Percentiles rank a stretch among this genome's conserved stretches.
These are phyloP conservation scores for Phialophora verrucosa DNA, from an alignment of 2,329 filamentous ascomycete species.

Conservation along the genomic window DNA sequence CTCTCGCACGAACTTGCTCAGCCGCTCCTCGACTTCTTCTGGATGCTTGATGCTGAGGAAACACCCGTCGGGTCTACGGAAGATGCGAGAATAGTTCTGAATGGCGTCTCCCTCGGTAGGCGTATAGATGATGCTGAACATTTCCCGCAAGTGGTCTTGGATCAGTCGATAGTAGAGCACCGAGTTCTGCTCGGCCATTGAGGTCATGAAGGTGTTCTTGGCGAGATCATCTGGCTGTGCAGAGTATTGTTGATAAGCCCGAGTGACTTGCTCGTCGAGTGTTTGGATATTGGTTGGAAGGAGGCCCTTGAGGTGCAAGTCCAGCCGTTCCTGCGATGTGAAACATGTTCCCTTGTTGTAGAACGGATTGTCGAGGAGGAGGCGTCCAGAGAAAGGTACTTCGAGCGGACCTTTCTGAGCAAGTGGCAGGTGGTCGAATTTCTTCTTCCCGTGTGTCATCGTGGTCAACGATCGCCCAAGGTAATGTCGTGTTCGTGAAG, in stretches of 20 bases:
- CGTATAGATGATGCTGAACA: conserved; percentile 90
- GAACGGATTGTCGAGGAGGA: conserved; percentile 67
- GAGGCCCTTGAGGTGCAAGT: conserved; percentile 74
- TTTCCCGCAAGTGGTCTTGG: conserved; percentile 78
- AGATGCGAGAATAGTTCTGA: conserved; percentile 78
- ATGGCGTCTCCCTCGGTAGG: conserved; percentile 85
- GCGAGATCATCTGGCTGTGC: conserved; percentile 66
- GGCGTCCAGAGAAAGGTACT: conserved; percentile 50
- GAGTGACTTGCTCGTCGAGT: conserved; percentile 74
- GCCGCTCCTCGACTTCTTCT: conserved; percentile 62
- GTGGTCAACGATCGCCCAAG: background rate
- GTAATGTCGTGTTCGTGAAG: background rate
- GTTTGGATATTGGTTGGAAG: conserved; percentile 75
- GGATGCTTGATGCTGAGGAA: conserved; percentile 76
- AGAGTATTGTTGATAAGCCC: conserved; percentile 81
- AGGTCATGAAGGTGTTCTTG: conserved; percentile 88
- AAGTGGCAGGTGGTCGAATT: conserved; percentile 44
- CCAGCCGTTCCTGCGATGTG: conserved; percentile 67
- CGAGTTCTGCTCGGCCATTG: conserved; percentile 82
- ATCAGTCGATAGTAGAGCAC: conserved; percentile 79
- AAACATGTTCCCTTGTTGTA: conserved; percentile 89
- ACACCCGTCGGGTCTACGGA: conserved; percentile 78
- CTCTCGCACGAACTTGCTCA: conserved; percentile 62
- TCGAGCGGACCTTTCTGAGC: conserved; percentile 42
- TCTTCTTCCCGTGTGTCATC: conserved; percentile 21